Percentiles rank a stretch among this genome's conserved stretches.
phyloP scores from a whole-genome alignment of 1,284 basidiomycete species.

The Caloboletus firmus region DNA sequence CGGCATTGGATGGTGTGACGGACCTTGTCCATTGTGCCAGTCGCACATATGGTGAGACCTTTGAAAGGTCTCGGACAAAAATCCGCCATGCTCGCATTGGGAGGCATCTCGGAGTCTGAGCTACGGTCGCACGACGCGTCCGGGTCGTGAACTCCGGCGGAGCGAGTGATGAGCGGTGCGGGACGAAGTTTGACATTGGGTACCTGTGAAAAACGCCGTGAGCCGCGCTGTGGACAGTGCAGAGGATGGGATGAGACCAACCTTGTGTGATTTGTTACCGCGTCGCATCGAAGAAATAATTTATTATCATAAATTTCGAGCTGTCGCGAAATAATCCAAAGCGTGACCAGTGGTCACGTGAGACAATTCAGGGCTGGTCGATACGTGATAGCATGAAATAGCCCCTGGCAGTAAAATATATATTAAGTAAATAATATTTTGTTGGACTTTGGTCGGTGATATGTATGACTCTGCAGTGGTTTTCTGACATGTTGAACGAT shows the following conservation, averaged over 20 bases:
- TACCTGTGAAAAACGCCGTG: conserved; percentile 44
- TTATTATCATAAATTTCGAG: neutral
- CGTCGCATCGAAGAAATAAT: conserved; percentile 31
- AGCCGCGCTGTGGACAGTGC: neutral
- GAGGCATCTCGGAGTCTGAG: conserved; percentile 35
- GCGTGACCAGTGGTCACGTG: conserved; percentile 21
- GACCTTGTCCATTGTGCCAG: conserved; percentile 70
- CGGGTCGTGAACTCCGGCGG: neutral
- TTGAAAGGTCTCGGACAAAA: conserved; percentile 65
- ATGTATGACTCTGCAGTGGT: neutral
- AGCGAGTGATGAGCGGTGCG: conserved; percentile 40
- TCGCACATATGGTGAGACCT: conserved; percentile 66
- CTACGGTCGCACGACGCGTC: conserved; percentile 20
- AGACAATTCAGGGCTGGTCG: conserved; percentile 24
- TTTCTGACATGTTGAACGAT: too few relatives aligned
- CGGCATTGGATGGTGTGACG: conserved; percentile 14
- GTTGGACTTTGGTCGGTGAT: too few relatives aligned
- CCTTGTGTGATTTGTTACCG: conserved; percentile 49
- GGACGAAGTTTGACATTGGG: conserved; percentile 76
- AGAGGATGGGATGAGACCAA: conserved; percentile 12
- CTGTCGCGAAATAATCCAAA: neutral
- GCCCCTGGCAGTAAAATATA: neutral
- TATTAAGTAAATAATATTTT: neutral
- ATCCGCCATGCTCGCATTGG: conserved; percentile 44
- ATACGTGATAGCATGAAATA: conserved; percentile 13